A percentile compares a stretch with the other conserved stretches of the same genome.
Evolutionary conservation across 495 filamentous ascomycete genomes (phyloP).

Genomic region (Neurospora sp.): DNA sequence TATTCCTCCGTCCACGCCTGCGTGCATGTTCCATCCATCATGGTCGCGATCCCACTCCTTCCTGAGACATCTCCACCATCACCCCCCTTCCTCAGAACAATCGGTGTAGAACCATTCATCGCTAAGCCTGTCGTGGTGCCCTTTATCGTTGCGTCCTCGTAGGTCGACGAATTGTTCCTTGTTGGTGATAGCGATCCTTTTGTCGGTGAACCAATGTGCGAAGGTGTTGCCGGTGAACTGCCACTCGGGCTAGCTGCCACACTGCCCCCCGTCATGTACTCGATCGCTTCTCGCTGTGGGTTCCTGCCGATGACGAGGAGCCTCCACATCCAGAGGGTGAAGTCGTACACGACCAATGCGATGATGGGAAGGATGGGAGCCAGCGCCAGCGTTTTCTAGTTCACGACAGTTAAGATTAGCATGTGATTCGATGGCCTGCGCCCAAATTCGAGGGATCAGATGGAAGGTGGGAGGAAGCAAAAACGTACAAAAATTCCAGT

Average conservation of each 20-base stretch:
- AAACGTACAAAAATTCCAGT: slow-evolving; percentile 19
- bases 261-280: slow-evolving; percentile 1
- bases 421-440: not conserved
- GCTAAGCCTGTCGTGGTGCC: not conserved
- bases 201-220: not conserved
- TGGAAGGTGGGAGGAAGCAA: not conserved
- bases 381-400: slow-evolving; percentile 18
- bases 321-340: slow-evolving; percentile 36
- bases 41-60: not conserved
- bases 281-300: slow-evolving; percentile 1
- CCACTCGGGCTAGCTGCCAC: not conserved
- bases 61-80: not conserved
- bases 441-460: not conserved
- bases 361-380: slow-evolving; percentile 19
- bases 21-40: not conserved
- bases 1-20: not conserved
- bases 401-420: not conserved
- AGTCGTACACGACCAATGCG: slow-evolving; percentile 30
- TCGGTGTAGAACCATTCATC: not conserved
- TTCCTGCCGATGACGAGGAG: slow-evolving; percentile 12
- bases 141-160: not conserved
- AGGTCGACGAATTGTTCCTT: not conserved
- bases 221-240: not conserved
- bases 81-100: not conserved
- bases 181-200: not conserved